These are phyloP conservation scores for Fusarium cicatricum DNA, from an alignment of 2,329 filamentous ascomycete genomes.

Conservation along the genomic window DNA sequence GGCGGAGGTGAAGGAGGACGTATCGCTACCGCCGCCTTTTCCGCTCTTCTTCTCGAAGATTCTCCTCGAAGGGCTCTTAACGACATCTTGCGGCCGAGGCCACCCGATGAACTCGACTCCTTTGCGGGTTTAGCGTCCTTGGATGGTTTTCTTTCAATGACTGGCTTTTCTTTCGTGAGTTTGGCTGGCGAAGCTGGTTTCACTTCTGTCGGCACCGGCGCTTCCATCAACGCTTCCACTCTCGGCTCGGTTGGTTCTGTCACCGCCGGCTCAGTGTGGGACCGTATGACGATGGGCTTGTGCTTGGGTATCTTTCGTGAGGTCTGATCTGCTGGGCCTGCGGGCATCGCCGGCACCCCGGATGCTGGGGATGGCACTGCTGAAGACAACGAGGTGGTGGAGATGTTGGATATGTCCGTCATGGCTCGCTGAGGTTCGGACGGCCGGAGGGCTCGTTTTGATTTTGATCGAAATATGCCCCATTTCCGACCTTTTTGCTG, in stretches of 20 bases:
- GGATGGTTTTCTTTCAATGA: conserved; percentile 19
- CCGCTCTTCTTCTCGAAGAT: conserved; percentile 30
- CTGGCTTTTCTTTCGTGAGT: conserved; percentile 21
- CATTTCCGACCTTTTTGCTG: conserved; percentile 62
- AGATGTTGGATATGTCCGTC: conserved; percentile 37
- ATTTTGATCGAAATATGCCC: conserved; percentile 63
- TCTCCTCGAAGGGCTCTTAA: conserved; percentile 38
- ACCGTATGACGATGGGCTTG: conserved; percentile 55
- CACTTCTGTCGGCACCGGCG: conserved; percentile 7
- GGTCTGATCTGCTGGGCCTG: conserved; percentile 18
- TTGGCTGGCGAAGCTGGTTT: conserved; percentile 21
- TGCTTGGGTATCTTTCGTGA: conserved; percentile 44
- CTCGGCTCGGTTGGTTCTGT: conserved; percentile 10
- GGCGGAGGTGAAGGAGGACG: conserved; percentile 28
- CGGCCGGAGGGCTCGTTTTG: conserved; percentile 41
- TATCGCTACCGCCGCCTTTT: conserved; percentile 18
- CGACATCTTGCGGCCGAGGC: conserved; percentile 41
- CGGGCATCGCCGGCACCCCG: not conserved
- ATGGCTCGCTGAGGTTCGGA: conserved; percentile 35
- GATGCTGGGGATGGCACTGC: conserved; percentile 11
- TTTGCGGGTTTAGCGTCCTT: conserved; percentile 25
- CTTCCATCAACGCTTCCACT: conserved; percentile 10
- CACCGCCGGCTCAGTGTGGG: conserved; percentile 51
- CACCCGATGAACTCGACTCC: conserved; percentile 32
- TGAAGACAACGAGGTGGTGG: conserved; percentile 30